Evolutionary conservation across 257 asterid genomes (phyloP).

Genomic region (Striga asiatica): DNA sequence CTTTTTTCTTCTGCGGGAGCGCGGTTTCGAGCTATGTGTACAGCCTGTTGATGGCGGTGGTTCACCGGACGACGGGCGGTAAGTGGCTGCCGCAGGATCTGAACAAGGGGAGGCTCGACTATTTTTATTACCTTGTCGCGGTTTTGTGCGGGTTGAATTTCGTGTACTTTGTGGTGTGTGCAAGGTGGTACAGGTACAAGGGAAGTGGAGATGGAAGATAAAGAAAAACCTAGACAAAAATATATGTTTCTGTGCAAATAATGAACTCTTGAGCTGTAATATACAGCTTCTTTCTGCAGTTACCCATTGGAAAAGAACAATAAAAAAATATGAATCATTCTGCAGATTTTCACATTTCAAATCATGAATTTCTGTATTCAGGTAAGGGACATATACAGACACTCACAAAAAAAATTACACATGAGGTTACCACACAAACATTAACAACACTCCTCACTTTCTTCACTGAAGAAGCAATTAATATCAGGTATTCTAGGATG

Average conservation of each 20-base stretch:
- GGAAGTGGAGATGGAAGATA: conserved; percentile 35
- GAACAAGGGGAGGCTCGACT: conserved; percentile 59
- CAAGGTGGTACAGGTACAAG: conserved; percentile 61
- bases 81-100: conserved; percentile 73
- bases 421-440: too few species aligned
- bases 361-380: too few species aligned
- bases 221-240: too few species aligned
- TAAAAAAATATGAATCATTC: too few species aligned
- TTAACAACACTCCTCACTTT: too few species aligned
- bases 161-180: conserved; percentile 39
- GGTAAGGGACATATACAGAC: too few species aligned
- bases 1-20: conserved; percentile 41
- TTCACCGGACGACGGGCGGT: conserved; percentile 38
- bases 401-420: too few species aligned
- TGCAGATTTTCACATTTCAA: too few species aligned
- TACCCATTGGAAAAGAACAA: too few species aligned
- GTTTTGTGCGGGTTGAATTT: conserved; percentile 34
- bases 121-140: conserved; percentile 42
- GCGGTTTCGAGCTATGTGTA: conserved; percentile 45
- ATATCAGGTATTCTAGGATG: background rate
- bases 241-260: too few species aligned
- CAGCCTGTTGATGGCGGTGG: conserved; percentile 35
- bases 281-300: too few species aligned
- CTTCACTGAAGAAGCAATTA: conserved; percentile 9
- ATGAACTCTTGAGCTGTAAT: too few species aligned